These are phyloP conservation scores for Phaeosphaeria sp. DNA, from an alignment of 2,329 filamentous ascomycete species.

Conservation along the genomic window DNA sequence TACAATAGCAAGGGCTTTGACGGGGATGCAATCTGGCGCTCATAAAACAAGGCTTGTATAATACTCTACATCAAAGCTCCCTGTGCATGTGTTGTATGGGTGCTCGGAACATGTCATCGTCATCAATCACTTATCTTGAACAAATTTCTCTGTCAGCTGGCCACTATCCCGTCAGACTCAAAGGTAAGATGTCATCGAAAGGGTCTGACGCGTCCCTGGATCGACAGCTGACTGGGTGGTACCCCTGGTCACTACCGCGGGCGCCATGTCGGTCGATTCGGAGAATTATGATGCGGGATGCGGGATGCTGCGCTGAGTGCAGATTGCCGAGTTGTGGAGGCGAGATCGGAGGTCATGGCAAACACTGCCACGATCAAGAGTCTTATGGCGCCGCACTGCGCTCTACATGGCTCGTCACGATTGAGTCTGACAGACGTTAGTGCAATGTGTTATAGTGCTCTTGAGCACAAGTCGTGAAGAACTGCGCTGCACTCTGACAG, in stretches of 20 bases:
- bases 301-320: conserved; percentile 28
- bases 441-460: neutral
- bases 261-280: conserved; percentile 32
- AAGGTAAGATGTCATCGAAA: neutral
- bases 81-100: neutral
- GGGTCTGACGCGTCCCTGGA: neutral
- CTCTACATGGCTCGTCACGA: neutral
- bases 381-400: neutral
- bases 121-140: neutral
- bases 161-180: neutral
- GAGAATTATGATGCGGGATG: conserved; percentile 31
- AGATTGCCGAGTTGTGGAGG: conserved; percentile 35
- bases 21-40: conserved; percentile 30
- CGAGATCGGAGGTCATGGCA: conserved; percentile 13
- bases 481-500: neutral
- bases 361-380: neutral
- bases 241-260: conserved; percentile 12
- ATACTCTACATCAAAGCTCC: conserved; percentile 4
- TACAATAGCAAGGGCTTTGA: conserved; percentile 38
- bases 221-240: neutral
- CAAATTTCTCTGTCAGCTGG: neutral
- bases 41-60: conserved; percentile 33
- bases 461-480: neutral
- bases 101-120: neutral
- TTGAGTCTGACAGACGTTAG: neutral